Evolutionary conservation across 2,329 filamentous ascomycete genomes (phyloP).

Genomic region (Mollisiaceae sp.): DNA sequence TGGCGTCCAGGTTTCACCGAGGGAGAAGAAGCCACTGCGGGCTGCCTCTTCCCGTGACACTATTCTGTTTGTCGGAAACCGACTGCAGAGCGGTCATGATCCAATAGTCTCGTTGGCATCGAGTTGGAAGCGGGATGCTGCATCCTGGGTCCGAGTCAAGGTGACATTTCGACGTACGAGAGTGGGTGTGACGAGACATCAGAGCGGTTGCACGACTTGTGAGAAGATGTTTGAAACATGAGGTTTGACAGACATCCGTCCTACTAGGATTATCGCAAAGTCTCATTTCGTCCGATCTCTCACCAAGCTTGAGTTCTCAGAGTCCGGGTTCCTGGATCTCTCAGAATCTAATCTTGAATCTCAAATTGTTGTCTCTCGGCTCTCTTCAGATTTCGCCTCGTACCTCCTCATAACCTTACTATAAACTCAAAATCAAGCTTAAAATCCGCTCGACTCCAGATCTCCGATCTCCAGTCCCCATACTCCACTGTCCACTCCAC

Average conservation of each 20-base stretch:
- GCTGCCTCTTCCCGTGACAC: background rate
- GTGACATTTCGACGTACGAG: background rate
- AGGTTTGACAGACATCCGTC: no score
- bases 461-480: background rate
- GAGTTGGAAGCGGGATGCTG: background rate
- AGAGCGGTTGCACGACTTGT: no score
- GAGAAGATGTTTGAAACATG: no score
- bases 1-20: constrained; percentile 7
- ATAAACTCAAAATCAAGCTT: background rate
- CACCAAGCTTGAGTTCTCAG: background rate
- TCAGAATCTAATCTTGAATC: background rate
- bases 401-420: background rate
- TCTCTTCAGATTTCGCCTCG: no score
- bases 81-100: background rate
- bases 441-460: constrained; percentile 1
- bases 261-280: background rate
- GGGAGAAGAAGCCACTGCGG: background rate
- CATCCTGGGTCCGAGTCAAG: background rate
- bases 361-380: no score
- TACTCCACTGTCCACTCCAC: background rate
- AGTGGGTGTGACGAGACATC: background rate
- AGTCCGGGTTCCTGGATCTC: background rate
- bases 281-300: constrained; percentile 1
- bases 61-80: background rate
- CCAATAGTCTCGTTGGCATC: background rate